phyloP scores from a whole-genome alignment of 768 basidiomycete species.

The Leucocoprinus leucothites region DNA sequence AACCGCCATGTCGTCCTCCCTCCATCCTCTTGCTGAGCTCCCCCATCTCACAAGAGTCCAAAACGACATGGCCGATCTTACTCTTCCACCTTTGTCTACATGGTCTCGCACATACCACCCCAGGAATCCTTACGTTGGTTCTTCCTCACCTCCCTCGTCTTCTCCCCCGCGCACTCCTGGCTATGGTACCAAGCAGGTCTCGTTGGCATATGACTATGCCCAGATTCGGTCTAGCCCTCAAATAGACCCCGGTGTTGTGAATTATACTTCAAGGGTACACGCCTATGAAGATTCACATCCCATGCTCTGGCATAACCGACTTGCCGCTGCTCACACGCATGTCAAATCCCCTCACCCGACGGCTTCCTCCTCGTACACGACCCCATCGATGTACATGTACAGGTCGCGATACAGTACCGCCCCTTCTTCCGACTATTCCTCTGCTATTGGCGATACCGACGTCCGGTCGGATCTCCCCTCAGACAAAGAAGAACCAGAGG shows the following conservation, averaged over 20 bases:
- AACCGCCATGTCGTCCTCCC: conserved; percentile 39
- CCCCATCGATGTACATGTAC: conserved; percentile 23
- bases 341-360: conserved; percentile 17
- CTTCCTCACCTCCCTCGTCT: conserved; percentile 35
- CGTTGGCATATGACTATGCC: conserved; percentile 22
- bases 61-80: conserved; percentile 19
- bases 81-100: conserved; percentile 15
- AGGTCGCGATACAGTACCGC: conserved; percentile 25
- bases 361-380: conserved; percentile 24
- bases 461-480: conserved; percentile 23
- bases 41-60: conserved; percentile 19
- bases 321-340: conserved; percentile 16
- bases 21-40: conserved; percentile 21
- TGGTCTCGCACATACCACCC: conserved; percentile 18
- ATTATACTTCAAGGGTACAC: conserved; percentile 17
- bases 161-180: conserved; percentile 37
- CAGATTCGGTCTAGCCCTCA: conserved; percentile 35
- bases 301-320: conserved; percentile 20
- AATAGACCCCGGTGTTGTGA: conserved; percentile 22
- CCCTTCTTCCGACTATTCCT: conserved; percentile 31
- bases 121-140: conserved; percentile 19
- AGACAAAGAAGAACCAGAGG: conserved; percentile 31
- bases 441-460: too few relatives aligned
- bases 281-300: conserved; percentile 26
- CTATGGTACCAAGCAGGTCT: conserved; percentile 22